Conservation (phyloP, 768 basidiomycete genomes). For the Lactarius psammicola region DNA sequence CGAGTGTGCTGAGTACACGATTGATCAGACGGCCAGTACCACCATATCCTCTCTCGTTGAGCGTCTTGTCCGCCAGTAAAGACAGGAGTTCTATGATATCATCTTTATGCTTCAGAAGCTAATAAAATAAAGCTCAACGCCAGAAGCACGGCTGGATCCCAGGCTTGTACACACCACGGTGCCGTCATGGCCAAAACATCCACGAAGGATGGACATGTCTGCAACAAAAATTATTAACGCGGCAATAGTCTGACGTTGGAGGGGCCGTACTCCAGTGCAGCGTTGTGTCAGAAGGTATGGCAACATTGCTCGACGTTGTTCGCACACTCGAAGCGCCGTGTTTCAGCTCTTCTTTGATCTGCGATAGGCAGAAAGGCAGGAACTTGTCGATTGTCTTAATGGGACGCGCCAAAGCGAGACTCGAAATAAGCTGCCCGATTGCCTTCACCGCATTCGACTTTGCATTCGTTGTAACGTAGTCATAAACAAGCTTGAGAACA, state of each 20-base stretch:
- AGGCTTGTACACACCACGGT: constrained; percentile 46
- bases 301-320: constrained; percentile 71
- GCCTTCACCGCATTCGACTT: constrained; percentile 90
- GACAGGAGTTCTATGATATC: constrained; percentile 61
- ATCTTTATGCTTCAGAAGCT: constrained; percentile 66
- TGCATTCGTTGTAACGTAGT: constrained; percentile 86
- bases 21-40: constrained; percentile 76
- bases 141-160: constrained; percentile 2
- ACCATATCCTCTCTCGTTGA: constrained; percentile 86
- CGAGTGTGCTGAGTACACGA: constrained; percentile 70
- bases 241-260: constrained; percentile 30
- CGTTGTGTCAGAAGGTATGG: constrained; percentile 81
- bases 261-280: constrained; percentile 84
- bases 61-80: constrained; percentile 73
- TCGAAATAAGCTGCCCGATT: constrained; percentile 84
- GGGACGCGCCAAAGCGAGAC: constrained; percentile 76
- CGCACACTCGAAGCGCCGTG: constrained; percentile 86
- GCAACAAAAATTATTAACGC: constrained; percentile 6
- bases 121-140: constrained; percentile 31
- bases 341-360: constrained; percentile 82
- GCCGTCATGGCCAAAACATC: constrained; percentile 76
- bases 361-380: constrained; percentile 68
- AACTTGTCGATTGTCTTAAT: constrained; percentile 76
- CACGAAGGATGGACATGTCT: constrained; percentile 83
- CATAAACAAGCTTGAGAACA: constrained; percentile 77